Evolutionary conservation across 805 yeast genomes (phyloP).

Genomic region (Nakazawaea ernobii): DNA sequence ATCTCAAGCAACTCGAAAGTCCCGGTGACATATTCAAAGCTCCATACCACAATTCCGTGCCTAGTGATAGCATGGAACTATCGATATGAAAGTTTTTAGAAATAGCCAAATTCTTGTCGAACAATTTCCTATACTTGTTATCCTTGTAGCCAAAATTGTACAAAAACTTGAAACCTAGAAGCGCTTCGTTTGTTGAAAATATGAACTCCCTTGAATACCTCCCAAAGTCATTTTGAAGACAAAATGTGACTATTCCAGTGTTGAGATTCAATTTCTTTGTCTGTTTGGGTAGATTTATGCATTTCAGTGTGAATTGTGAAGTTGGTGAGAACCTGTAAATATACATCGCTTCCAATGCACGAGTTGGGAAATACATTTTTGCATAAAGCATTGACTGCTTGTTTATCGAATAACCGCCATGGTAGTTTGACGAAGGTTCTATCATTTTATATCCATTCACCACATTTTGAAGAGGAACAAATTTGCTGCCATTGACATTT

Average conservation of each 20-base stretch:
- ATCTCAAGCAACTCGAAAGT: conserved; percentile 75
- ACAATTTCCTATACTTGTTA: conserved; percentile 1
- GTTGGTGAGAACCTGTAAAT: conserved; percentile 54
- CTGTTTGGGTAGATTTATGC: conserved; percentile 53
- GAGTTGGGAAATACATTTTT: conserved; percentile 81
- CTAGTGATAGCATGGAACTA: conserved; percentile 64
- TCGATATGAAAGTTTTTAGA: conserved; percentile 5
- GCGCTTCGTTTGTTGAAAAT: conserved; percentile 77
- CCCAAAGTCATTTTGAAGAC: conserved; percentile 62
- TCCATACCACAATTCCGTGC: conserved; percentile 89
- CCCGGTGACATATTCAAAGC: conserved; percentile 84
- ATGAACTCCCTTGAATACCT: conserved; percentile 66
- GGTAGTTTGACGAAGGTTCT: conserved; percentile 31
- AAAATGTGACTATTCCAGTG: conserved; percentile 53
- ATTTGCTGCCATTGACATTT: conserved; percentile 43
- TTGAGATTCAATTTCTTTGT: conserved; percentile 19
- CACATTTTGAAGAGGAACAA: conserved; percentile 57
- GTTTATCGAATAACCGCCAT: neutral
- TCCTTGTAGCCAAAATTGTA: conserved; percentile 48
- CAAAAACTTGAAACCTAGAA: conserved; percentile 75
- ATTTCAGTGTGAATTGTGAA: conserved; percentile 65
- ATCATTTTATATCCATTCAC: conserved; percentile 62
- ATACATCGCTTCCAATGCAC: conserved; percentile 81
- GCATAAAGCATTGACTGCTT: conserved; percentile 64
- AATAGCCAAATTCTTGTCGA: conserved; percentile 7